Evolutionary conservation across 129 eudicot genomes (phyloP).

Genomic region (Tanacetum coccineum): DNA sequence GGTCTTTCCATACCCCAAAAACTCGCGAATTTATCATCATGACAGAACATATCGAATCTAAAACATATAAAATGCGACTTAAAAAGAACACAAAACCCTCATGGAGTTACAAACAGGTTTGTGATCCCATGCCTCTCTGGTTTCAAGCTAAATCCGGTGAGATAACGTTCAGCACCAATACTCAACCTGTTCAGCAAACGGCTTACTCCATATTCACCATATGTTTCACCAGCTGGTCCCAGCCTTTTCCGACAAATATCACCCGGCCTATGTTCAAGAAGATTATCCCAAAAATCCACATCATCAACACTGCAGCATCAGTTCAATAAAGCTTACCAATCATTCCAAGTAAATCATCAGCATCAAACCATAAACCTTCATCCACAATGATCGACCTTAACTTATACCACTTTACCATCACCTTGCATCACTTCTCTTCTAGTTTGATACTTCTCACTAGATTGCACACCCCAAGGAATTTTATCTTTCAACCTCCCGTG

Average conservation of each 20-base stretch:
- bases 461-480: constrained; percentile 59
- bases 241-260: constrained; percentile 50
- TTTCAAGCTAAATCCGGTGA: constrained; percentile 45
- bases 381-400: constrained; percentile 53
- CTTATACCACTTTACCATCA: constrained; percentile 77
- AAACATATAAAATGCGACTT: too few relatives aligned
- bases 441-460: too few relatives aligned
- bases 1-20: too few relatives aligned
- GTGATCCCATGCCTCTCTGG: constrained; percentile 60
- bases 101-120: too few relatives aligned
- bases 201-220: constrained; percentile 38
- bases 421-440: constrained; percentile 29
- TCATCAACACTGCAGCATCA: constrained; percentile 65
- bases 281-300: constrained; percentile 76
- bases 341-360: constrained; percentile 60
- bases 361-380: constrained; percentile 48
- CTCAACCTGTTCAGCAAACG: constrained; percentile 69
- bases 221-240: constrained; percentile 63
- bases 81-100: too few relatives aligned
- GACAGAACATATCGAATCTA: too few relatives aligned
- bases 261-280: constrained; percentile 57
- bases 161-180: constrained; percentile 52
- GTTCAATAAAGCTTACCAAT: constrained; percentile 41
- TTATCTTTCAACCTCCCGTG: constrained; percentile 76
- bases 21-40: too few relatives aligned